Base-by-base conservation (phyloP, 2,329 filamentous ascomycete genomes). In the Neofusicoccum kwambonambiense region DNA sequence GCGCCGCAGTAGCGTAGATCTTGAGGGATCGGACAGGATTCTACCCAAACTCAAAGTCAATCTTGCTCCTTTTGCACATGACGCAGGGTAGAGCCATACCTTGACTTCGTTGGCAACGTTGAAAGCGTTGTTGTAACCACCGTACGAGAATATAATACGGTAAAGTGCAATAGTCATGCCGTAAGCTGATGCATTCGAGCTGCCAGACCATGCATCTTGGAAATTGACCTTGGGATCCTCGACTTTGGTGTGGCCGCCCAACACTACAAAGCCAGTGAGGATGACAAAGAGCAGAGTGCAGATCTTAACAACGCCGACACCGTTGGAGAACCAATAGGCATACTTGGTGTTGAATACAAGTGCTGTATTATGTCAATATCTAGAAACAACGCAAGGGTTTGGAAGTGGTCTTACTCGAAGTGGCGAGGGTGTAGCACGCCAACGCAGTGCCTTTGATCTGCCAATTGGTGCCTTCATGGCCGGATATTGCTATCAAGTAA, bases 81-180 rank as follows among this genome's bases (percentile, higher is more conserved):
- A 5, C 35, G 19, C 19, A 7, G 11, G 34, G 63, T 67, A 41
- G 34, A 1, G 15, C 0, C 31, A 34, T 66, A 80, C 80, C 71
- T 82, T 83, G 67, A 91, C 88, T 72, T 91, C 89, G 71, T 89
- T 90, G 52, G 91, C 79, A 4, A 91, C 89, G 68, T 90, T 89
- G 75, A 88, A 90, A 67, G 88, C 81, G 66, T 90, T 91, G 61
- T 82, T 52, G 44, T 49, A 61, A 12, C 89, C 89, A 0, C 87
- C 82, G 64, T 90, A 91, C 0, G 88, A 89, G 72, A 90, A 90
- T 51, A 89, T 86, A 0, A 91, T 86, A 68, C 78, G 88, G 77
- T 89, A 88, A 0, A 91, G 76, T 0, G 88, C 84, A 0, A 88
- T 90, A 9, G 68, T 66, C 4, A 73, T 72, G 31, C 83, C 82